Evolutionary conservation across 257 asterid species (phyloP), one percentile per base, ranked within the genome.

Genomic region (Capsicum chinense): DNA sequence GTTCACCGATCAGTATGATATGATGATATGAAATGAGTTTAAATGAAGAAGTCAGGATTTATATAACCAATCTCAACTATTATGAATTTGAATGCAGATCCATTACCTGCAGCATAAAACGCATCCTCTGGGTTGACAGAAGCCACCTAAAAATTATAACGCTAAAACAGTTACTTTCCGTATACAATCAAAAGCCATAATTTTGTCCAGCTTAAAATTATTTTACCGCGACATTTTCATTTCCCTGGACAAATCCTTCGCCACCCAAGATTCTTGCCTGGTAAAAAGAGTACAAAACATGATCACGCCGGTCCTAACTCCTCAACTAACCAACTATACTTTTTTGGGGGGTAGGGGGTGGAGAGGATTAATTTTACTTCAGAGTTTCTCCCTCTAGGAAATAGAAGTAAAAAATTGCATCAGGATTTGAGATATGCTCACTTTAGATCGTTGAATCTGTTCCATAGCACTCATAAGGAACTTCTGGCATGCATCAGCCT

Each of bases 401-500:
- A 26, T 26, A 4, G 17, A 54, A 76, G 64, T 52, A 76, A 33
- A 14, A 7, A 26, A 0, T 26, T 19, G 60, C 5, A 52, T 48
- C 19, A 50, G 13, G 19, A 3, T 13, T 26, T 26, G 47, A 54
- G 64, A 54, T 26, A 54, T 54, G 64, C 58, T 83, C 58, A 92
- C 95, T 87, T 90, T 92, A 6, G 90, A 79, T 3, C 71, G 66
- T 35, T 88, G 91, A n/a, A 90, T 83, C 37, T 87, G 90, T 21
- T 90, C 89, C 66, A 92, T 66, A 64, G 95, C 90, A 76, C 87
- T 84, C 13, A 83, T 10, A 11, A 93, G 93, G 84, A 88, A 93
- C 86, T 92, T 92, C 64, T 88, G 90, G 62, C 85, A 89, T 12
- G 87, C 91, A 85, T 89, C 93, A 44, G 90, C 95, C 86, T 93